A percentile compares a stretch with the other conserved stretches of the same genome.
phyloP scores from a whole-genome alignment of 495 filamentous ascomycete genomes.

The Penicillium samsonianum region DNA sequence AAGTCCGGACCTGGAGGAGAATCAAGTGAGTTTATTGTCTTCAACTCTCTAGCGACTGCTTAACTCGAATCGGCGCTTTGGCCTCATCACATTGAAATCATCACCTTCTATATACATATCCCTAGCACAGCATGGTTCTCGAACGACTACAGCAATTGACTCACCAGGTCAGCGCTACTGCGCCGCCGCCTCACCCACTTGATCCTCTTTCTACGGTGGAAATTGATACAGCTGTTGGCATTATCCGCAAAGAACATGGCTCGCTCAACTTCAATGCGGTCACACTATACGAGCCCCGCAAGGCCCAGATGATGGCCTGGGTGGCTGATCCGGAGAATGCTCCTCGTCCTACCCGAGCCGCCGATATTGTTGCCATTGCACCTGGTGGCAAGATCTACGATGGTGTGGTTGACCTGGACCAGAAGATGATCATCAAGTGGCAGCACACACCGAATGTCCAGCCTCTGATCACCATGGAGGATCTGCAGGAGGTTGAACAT shows the following conservation, averaged over 20 bases:
- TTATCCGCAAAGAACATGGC: constrained; percentile 71
- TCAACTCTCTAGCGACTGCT: neutral
- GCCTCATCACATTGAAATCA: neutral
- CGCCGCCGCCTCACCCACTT: constrained; percentile 70
- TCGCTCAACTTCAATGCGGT: constrained; percentile 84
- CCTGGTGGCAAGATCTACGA: constrained; percentile 81
- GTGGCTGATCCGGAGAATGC: constrained; percentile 60
- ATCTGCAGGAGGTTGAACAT: constrained; percentile 84
- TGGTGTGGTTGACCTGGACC: constrained; percentile 76
- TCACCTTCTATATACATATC: constrained; percentile 3
- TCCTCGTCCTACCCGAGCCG: constrained; percentile 68
- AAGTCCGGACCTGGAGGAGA: neutral
- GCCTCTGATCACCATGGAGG: constrained; percentile 94
- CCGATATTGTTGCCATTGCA: constrained; percentile 86
- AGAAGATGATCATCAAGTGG: constrained; percentile 73
- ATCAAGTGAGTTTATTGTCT: neutral
- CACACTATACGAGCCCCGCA: constrained; percentile 83
- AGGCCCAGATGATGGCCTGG: constrained; percentile 86
- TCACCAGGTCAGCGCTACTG: constrained; percentile 60
- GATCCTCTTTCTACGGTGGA: constrained; percentile 79
- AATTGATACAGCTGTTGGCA: constrained; percentile 71
- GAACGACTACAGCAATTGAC: constrained; percentile 69
- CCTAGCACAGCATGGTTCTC: constrained; percentile 54
- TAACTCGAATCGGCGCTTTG: neutral
- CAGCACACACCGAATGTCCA: constrained; percentile 77